Evolutionary conservation across 2,329 filamentous ascomycete genomes (phyloP).

Genomic region (Exophiala viscosa): DNA sequence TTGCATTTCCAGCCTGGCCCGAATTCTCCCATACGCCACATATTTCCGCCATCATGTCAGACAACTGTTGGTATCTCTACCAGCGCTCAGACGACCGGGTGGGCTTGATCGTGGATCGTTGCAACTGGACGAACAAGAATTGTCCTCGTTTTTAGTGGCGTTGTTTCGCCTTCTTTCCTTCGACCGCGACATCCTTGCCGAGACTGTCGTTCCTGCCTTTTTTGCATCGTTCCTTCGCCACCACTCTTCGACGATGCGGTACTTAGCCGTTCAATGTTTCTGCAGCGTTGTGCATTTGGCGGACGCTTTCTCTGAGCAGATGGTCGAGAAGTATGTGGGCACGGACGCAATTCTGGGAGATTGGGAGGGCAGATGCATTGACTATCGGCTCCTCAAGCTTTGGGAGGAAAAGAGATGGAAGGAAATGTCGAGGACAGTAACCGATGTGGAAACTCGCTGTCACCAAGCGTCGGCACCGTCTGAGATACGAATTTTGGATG

Average conservation of each 20-base stretch:
- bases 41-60: conserved; percentile 21
- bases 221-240: conserved; percentile 67
- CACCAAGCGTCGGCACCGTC: conserved; percentile 17
- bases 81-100: not conserved
- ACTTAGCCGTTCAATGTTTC: conserved; percentile 76
- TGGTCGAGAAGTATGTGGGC: conserved; percentile 65
- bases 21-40: conserved; percentile 23
- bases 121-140: conserved; percentile 35
- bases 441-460: conserved; percentile 42
- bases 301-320: conserved; percentile 70
- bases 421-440: conserved; percentile 45
- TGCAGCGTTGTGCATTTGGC: conserved; percentile 74
- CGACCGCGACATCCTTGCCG: conserved; percentile 65
- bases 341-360: conserved; percentile 61
- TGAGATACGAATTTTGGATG: conserved; percentile 29
- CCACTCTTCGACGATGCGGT: conserved; percentile 60
- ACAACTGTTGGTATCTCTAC: conserved; percentile 6
- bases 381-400: conserved; percentile 69
- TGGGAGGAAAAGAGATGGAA: conserved; percentile 60
- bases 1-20: conserved; percentile 33
- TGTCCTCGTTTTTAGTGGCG: conserved; percentile 58
- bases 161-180: conserved; percentile 76
- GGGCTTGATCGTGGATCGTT: not conserved
- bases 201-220: conserved; percentile 61
- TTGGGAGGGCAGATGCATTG: conserved; percentile 72